Percentiles rank a stretch among this genome's conserved stretches.
These are phyloP conservation scores for Polysphondylium violaceum DNA, from an alignment of 78 protist species.

Conservation along the genomic window DNA sequence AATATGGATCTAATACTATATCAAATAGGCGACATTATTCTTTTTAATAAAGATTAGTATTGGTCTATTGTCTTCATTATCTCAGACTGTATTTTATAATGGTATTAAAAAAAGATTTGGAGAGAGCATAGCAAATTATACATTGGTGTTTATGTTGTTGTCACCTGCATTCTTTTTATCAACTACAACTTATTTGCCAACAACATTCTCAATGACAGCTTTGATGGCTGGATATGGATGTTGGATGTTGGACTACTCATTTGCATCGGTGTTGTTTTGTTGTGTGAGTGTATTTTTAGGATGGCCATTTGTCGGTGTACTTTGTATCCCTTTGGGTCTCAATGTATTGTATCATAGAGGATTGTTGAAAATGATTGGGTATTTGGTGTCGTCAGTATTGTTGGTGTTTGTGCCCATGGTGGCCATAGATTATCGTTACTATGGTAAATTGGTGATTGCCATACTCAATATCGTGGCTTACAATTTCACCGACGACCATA, in stretches of 20 bases:
- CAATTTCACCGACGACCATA: constrained; percentile 52
- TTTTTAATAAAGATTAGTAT: constrained; percentile 29
- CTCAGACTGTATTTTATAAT: constrained; percentile 38
- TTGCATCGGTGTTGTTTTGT: constrained; percentile 35
- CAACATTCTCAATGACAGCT: constrained; percentile 65
- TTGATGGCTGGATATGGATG: constrained; percentile 57
- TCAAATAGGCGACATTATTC: constrained; percentile 9
- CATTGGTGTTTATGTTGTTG: constrained; percentile 40
- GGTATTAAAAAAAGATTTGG: constrained; percentile 62
- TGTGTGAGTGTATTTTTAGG: constrained; percentile 79
- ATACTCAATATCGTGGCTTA: constrained; percentile 82
- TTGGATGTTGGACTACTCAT: constrained; percentile 61
- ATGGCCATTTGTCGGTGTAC: constrained; percentile 89
- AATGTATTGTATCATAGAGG: constrained; percentile 25
- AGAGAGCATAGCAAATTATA: constrained; percentile 27
- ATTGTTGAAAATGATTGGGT: constrained; percentile 24
- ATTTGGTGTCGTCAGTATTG: constrained; percentile 19
- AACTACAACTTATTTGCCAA: constrained; percentile 72
- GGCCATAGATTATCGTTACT: constrained; percentile 77
- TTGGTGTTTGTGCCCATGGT: constrained; percentile 43
- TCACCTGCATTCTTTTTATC: constrained; percentile 74
- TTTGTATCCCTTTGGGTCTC: constrained; percentile 81
- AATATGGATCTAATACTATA: too few relatives aligned
- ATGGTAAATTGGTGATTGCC: constrained; percentile 75
- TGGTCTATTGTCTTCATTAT: constrained; percentile 29